These are phyloP conservation scores for Jaenimonas drosophilae DNA, from an alignment of 208 protist species.

Conservation along the genomic window DNA sequence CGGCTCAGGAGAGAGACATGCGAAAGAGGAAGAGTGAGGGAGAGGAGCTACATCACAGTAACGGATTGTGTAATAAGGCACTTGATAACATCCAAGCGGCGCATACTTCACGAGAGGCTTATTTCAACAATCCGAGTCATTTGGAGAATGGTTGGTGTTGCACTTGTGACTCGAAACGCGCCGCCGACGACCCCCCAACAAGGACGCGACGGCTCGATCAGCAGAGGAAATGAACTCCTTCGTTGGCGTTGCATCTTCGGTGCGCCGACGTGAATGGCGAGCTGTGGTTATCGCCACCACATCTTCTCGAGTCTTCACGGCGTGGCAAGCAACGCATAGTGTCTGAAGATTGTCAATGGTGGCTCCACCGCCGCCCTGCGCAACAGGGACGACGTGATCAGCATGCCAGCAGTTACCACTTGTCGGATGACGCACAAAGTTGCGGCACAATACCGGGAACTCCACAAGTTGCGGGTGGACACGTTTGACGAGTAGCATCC, in stretches of 20 bases:
- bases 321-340: conserved; percentile 73
- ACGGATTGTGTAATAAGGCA: background rate
- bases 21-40: background rate
- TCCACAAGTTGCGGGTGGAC: conserved; percentile 50
- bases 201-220: too few relatives aligned
- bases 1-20: background rate
- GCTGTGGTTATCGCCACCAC: too few relatives aligned
- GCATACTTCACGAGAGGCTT: background rate
- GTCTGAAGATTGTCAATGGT: conserved; percentile 69
- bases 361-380: conserved; percentile 46
- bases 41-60: too few relatives aligned
- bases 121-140: too few relatives aligned
- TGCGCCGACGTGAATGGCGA: too few relatives aligned
- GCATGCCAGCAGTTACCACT: conserved; percentile 75
- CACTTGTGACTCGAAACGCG: too few relatives aligned
- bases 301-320: conserved; percentile 51
- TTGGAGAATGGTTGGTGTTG: too few relatives aligned
- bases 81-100: background rate
- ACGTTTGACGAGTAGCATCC: conserved; percentile 16
- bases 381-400: conserved; percentile 68
- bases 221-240: too few relatives aligned
- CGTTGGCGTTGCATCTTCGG: too few relatives aligned
- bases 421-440: conserved; percentile 34
- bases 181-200: too few relatives aligned
- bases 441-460: conserved; percentile 35